Percentiles rank a stretch among this genome's conserved stretches.
Conservation (phyloP, 2,329 filamentous ascomycete species). For the Fusarium dlaminii region DNA sequence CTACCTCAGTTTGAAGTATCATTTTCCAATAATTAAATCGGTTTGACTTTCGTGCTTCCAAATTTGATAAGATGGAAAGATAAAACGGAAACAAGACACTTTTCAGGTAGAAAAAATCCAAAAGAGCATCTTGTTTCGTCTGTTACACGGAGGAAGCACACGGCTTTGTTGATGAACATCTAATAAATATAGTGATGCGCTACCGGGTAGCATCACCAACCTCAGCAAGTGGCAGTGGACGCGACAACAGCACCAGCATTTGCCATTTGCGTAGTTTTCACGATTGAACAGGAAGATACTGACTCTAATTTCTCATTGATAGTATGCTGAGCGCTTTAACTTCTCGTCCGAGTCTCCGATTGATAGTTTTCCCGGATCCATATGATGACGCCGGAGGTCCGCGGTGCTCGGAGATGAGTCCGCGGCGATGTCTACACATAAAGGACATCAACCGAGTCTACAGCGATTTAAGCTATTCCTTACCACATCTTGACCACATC, state of each 20-base stretch:
- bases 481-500: fast-evolving
- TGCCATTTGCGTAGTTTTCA: fast-evolving
- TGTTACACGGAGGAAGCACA: fast-evolving
- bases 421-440: neutral
- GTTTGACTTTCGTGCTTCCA: fast-evolving
- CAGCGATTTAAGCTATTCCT: no score
- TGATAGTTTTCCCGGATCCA: fast-evolving
- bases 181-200: fast-evolving
- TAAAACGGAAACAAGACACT: no score
- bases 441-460: neutral
- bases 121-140: fast-evolving
- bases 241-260: neutral
- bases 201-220: neutral
- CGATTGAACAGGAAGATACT: fast-evolving
- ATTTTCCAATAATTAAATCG: no score
- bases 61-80: fast-evolving
- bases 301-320: fast-evolving
- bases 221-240: fast-evolving
- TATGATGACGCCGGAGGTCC: neutral
- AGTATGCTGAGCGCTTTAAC: fast-evolving
- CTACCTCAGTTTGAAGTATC: no score
- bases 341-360: neutral
- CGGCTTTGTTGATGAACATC: no score
- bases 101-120: neutral
- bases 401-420: neutral